Percentiles rank a stretch among this genome's conserved stretches.
Evolutionary conservation across 768 basidiomycete species (phyloP).

Genomic region (Naganishia antarctica): DNA sequence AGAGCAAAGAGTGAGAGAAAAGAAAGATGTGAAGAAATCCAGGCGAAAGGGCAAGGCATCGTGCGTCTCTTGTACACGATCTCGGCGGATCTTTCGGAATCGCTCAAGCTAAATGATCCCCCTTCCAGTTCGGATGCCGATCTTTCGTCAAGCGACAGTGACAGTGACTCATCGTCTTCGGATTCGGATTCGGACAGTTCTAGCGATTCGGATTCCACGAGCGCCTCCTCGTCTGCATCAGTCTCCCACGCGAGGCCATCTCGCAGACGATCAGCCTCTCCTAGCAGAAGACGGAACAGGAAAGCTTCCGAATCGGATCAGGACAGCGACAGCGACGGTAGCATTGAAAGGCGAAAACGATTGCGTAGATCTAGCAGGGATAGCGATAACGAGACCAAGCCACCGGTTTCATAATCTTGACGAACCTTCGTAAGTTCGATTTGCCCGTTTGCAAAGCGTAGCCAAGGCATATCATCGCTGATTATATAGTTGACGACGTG

Average conservation of each 20-base stretch:
- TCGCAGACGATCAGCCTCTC: neutral
- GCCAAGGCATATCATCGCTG: too few species aligned
- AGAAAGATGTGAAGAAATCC: neutral
- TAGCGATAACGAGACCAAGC: too few species aligned
- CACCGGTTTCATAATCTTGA: too few species aligned
- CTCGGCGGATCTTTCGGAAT: too few species aligned
- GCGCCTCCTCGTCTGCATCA: neutral
- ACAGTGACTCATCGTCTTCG: slow-evolving; percentile 3
- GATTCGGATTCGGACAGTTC: slow-evolving; percentile 6
- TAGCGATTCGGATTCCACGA: neutral
- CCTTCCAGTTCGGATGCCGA: neutral
- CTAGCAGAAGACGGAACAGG: neutral
- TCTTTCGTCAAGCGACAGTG: neutral
- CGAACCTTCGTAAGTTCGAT: too few species aligned
- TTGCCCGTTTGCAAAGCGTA: too few species aligned
- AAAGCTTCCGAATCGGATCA: neutral
- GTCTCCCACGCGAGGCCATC: neutral
- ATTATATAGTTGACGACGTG: too few species aligned
- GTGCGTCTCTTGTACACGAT: neutral
- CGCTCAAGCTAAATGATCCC: neutral
- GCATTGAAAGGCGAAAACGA: neutral
- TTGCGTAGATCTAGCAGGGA: neutral
- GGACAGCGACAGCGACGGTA: neutral
- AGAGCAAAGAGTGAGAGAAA: slow-evolving; percentile 25
- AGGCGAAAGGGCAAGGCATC: neutral